Percentiles rank a stretch among this genome's conserved stretches.
Evolutionary conservation across 495 filamentous ascomycete genomes (phyloP).

Genomic region (Hypoxylon fuscum): DNA sequence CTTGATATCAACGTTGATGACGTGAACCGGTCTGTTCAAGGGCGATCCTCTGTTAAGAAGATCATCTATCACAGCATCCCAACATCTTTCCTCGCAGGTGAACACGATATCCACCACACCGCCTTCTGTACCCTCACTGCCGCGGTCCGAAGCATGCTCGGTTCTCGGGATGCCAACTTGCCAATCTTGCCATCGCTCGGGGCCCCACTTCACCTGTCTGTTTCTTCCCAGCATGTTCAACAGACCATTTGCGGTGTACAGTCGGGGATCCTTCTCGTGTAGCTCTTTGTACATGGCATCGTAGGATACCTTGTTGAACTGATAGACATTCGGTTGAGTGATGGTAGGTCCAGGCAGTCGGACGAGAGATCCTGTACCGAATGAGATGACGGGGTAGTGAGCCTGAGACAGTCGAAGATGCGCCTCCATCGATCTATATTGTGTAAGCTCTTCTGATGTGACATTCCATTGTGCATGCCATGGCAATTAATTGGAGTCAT

Average conservation of each 20-base stretch:
- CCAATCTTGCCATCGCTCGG: slow-evolving; percentile 99
- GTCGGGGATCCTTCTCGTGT: slow-evolving; percentile 79
- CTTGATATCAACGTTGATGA: slow-evolving; percentile 97
- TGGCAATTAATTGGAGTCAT: slow-evolving; percentile 35
- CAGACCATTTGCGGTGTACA: slow-evolving; percentile 92
- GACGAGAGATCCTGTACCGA: slow-evolving; percentile 95
- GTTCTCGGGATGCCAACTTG: slow-evolving; percentile 82
- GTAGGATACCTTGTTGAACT: slow-evolving; percentile 95
- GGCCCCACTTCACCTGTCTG: slow-evolving; percentile 88
- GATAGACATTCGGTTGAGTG: slow-evolving; percentile 93
- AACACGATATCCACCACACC: slow-evolving; percentile 95
- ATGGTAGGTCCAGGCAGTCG: slow-evolving; percentile 93
- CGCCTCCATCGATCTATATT: slow-evolving; percentile 88
- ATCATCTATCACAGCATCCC: slow-evolving; percentile 98
- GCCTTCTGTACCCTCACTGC: slow-evolving; percentile 81
- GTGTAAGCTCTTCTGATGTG: slow-evolving; percentile 13
- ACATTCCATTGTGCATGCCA: too few species aligned
- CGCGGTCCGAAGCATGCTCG: slow-evolving; percentile 69
- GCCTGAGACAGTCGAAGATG: slow-evolving; percentile 87
- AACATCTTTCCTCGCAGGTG: slow-evolving; percentile 97
- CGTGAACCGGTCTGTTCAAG: slow-evolving; percentile 91
- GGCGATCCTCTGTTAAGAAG: slow-evolving; percentile 81
- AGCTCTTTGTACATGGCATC: slow-evolving; percentile 91
- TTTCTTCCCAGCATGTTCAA: slow-evolving; percentile 97
- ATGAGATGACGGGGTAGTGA: slow-evolving; percentile 94